These are phyloP conservation scores for Mycena venus DNA, from an alignment of 768 basidiomycete species.

Conservation along the genomic window DNA sequence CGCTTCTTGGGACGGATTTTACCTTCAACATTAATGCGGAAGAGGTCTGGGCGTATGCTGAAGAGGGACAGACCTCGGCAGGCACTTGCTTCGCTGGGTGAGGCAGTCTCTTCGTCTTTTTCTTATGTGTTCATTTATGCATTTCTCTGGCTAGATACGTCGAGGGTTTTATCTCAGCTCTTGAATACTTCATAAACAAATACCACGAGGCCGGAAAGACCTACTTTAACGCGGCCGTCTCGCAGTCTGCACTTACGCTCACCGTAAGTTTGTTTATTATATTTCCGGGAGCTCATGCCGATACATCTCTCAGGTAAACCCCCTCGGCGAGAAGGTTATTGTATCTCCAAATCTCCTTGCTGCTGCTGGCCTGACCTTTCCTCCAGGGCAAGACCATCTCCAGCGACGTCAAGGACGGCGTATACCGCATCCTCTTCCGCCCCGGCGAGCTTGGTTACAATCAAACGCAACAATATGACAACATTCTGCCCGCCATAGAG, in stretches of 20 bases:
- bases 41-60: slow-evolving; percentile 52
- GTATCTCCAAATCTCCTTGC: no score
- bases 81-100: slow-evolving; percentile 44
- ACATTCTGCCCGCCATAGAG: slow-evolving; percentile 49
- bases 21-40: slow-evolving; percentile 51
- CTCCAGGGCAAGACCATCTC: slow-evolving; percentile 47
- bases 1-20: slow-evolving; percentile 44
- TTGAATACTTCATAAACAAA: slow-evolving; percentile 46
- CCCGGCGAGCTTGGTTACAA: slow-evolving; percentile 48
- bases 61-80: slow-evolving; percentile 36
- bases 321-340: slow-evolving; percentile 37
- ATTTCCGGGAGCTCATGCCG: background rate
- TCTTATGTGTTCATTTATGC: background rate
- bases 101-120: background rate
- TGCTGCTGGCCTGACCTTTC: no score
- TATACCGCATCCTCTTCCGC: slow-evolving; percentile 55
- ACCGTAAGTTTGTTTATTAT: slow-evolving; percentile 33
- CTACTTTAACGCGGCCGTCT: slow-evolving; percentile 55
- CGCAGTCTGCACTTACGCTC: slow-evolving; percentile 48
- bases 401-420: slow-evolving; percentile 52
- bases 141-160: slow-evolving; percentile 45
- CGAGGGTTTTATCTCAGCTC: slow-evolving; percentile 49
- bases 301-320: slow-evolving; percentile 22
- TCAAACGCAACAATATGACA: slow-evolving; percentile 39
- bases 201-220: slow-evolving; percentile 51